These are phyloP conservation scores for Capronia coronata DNA, from an alignment of 2,329 filamentous ascomycete species.

Conservation along the genomic window DNA sequence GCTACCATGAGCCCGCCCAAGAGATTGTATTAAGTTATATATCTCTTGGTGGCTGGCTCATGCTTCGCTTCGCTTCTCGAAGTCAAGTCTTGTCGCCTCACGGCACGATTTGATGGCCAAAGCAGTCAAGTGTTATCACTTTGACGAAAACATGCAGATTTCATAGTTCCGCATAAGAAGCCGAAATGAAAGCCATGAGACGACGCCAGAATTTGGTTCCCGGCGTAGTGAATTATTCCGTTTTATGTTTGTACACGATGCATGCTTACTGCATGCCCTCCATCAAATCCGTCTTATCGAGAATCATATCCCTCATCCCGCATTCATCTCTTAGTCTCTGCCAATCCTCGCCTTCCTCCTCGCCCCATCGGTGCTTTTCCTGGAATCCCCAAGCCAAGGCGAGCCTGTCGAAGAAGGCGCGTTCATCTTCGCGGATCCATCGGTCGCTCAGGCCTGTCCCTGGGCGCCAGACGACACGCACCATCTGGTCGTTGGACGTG, in stretches of 20 bases:
- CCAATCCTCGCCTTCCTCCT: slow-evolving; percentile 90
- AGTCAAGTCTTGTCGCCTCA: neutral
- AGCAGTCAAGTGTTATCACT: neutral
- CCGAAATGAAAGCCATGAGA: slow-evolving; percentile 2
- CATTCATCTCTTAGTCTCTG: slow-evolving; percentile 77
- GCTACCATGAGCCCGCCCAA: slow-evolving; percentile 98
- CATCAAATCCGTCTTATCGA: slow-evolving; percentile 86
- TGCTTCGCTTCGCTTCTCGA: neutral
- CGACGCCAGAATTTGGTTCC: neutral
- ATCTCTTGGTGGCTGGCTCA: slow-evolving; percentile 8
- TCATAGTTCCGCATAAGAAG: neutral
- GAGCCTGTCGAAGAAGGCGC: slow-evolving; percentile 77
- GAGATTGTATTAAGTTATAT: slow-evolving; percentile 76
- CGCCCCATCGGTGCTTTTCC: slow-evolving; percentile 69
- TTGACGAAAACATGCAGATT: neutral
- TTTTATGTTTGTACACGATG: slow-evolving; percentile 6
- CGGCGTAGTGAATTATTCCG: neutral
- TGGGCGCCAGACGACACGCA: slow-evolving; percentile 79
- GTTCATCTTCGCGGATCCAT: slow-evolving; percentile 85
- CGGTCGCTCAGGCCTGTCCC: slow-evolving; percentile 74
- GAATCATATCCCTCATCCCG: slow-evolving; percentile 74
- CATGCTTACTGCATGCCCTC: slow-evolving; percentile 75
- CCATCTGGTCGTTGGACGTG: slow-evolving; percentile 92
- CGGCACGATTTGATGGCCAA: neutral
- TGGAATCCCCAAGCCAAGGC: slow-evolving; percentile 89